A percentile compares a stretch with the other conserved stretches of the same genome.
Conservation (phyloP, 768 basidiomycete species). For the Strobilomyces echinocephalus region DNA sequence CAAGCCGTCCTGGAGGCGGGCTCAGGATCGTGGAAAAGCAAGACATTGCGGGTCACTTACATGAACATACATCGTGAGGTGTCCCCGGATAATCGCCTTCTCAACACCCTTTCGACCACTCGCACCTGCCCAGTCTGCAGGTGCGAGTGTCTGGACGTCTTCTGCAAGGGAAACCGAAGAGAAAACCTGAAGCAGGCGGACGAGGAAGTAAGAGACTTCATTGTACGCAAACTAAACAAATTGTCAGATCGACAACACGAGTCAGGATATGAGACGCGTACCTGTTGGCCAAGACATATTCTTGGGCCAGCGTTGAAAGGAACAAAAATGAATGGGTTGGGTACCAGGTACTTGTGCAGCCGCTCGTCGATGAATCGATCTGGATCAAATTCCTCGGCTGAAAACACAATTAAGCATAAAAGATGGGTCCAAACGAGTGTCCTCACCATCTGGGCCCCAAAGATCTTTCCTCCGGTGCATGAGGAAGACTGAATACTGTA, state of each 20-base stretch:
- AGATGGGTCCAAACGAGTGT: not conserved
- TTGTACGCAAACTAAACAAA: conserved; percentile 56
- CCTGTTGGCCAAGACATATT: conserved; percentile 38
- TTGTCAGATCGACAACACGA: not conserved
- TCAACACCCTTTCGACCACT: conserved; percentile 40
- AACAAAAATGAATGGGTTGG: conserved; percentile 50
- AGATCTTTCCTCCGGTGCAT: conserved; percentile 63
- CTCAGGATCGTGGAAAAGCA: not conserved
- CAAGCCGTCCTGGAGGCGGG: conserved; percentile 16
- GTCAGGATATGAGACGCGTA: not conserved
- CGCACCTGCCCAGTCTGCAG: conserved; percentile 38
- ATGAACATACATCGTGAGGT: conserved; percentile 51
- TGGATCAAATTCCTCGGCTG: conserved; percentile 60
- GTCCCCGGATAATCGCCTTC: conserved; percentile 39
- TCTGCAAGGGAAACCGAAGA: conserved; percentile 40
- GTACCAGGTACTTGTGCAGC: conserved; percentile 48
- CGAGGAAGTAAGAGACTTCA: conserved; percentile 59
- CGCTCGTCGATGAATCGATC: conserved; percentile 64
- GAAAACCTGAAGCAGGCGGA: conserved; percentile 55
- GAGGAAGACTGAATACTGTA: conserved; percentile 42
- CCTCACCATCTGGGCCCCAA: conserved; percentile 64
- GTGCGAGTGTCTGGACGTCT: conserved; percentile 45
- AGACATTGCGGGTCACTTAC: conserved; percentile 27
- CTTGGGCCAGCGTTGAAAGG: conserved; percentile 40
- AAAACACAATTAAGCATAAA: not conserved